phyloP scores from a whole-genome alignment of 2,329 filamentous ascomycete genomes.

The Aspergillus sojae region DNA sequence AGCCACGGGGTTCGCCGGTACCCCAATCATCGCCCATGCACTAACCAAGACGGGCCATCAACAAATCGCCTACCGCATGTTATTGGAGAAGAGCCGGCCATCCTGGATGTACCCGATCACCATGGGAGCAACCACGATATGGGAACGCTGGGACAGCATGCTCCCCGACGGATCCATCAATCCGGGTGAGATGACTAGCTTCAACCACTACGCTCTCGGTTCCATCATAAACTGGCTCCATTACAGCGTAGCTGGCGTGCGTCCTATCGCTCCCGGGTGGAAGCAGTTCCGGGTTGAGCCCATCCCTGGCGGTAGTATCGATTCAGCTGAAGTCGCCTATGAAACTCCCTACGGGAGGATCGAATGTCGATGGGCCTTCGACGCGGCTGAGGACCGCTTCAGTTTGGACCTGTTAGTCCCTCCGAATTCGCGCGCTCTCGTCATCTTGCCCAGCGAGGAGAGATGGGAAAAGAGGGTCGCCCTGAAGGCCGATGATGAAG shows the following conservation, averaged over 20 bases:
- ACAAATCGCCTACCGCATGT: slow-evolving; percentile 43
- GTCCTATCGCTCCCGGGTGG: slow-evolving; percentile 34
- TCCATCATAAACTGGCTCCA: slow-evolving; percentile 44
- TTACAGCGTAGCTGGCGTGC: slow-evolving; percentile 27
- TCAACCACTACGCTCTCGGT: slow-evolving; percentile 48
- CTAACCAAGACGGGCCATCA: slow-evolving; percentile 25
- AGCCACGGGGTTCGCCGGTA: slow-evolving; percentile 41
- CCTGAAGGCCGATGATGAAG: neutral
- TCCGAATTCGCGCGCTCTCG: slow-evolving; percentile 23
- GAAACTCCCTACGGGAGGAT: slow-evolving; percentile 35
- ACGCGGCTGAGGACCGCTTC: slow-evolving; percentile 11
- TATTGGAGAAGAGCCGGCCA: slow-evolving; percentile 37
- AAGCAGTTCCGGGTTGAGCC: slow-evolving; percentile 31
- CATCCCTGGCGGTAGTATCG: slow-evolving; percentile 35
- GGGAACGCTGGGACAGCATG: slow-evolving; percentile 50
- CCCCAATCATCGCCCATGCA: slow-evolving; percentile 32
- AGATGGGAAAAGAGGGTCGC: neutral
- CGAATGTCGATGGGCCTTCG: slow-evolving; percentile 22
- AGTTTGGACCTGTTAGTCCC: slow-evolving; percentile 21
- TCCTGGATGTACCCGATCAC: slow-evolving; percentile 45
- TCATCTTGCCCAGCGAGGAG: slow-evolving; percentile 20
- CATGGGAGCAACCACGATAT: slow-evolving; percentile 47
- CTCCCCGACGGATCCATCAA: slow-evolving; percentile 43
- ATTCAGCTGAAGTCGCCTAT: slow-evolving; percentile 30
- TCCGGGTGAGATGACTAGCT: slow-evolving; percentile 47